Conservation (phyloP, 331 rosid species). For the Cydonia oblonga region DNA sequence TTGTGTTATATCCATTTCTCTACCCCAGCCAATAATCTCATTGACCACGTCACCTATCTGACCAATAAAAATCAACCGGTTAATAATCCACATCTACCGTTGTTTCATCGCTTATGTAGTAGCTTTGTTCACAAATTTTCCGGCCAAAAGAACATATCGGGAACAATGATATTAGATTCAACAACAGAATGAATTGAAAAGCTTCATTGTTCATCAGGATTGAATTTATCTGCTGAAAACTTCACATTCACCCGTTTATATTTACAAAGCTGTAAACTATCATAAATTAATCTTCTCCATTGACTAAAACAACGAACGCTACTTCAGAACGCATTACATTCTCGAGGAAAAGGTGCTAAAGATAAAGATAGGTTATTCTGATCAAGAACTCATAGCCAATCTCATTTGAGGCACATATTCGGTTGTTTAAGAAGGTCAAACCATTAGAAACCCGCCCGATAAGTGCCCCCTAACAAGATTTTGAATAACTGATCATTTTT, state of each 20-base stretch:
- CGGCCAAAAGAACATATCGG: no score
- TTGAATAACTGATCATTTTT: constrained; percentile 18
- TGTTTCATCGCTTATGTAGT: no score
- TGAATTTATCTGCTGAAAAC: not conserved
- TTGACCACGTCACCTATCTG: not conserved
- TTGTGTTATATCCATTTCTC: not conserved
- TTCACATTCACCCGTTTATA: not conserved
- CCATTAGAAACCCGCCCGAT: constrained; percentile 24
- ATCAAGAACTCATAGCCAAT: constrained; percentile 12
- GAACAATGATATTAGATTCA: no score
- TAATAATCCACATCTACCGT: not conserved
- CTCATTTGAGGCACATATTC: constrained; percentile 10
- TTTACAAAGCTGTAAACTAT: not conserved
- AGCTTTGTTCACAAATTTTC: no score
- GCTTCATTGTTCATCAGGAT: not conserved
- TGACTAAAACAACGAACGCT: constrained; percentile 1
- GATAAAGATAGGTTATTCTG: constrained; percentile 20
- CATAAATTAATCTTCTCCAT: not conserved
- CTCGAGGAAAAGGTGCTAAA: constrained; percentile 12
- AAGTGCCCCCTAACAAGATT: constrained; percentile 19
- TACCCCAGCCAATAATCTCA: not conserved
- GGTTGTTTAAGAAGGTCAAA: constrained; percentile 1
- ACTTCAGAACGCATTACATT: constrained; percentile 18
- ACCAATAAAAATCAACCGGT: not conserved
- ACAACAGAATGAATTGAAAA: not conserved